A percentile compares a stretch with the other conserved stretches of the same genome.
Evolutionary conservation across 2,329 filamentous ascomycete species (phyloP).

Genomic region (Fusarium sp.): DNA sequence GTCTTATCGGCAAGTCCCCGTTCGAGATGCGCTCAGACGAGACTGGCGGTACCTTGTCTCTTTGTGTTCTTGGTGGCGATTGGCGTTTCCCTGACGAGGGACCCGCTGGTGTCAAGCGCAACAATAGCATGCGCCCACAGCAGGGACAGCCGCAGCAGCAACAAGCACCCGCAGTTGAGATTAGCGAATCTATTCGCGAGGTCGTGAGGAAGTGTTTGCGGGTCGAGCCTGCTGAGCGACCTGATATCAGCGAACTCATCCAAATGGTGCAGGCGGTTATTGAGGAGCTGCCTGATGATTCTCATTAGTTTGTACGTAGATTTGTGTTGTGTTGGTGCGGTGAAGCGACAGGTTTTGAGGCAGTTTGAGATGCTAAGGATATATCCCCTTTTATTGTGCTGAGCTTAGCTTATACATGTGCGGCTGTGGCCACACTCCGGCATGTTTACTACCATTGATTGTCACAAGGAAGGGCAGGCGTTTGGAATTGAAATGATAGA

Average conservation of each 20-base stretch:
- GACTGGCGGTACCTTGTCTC: constrained; percentile 91
- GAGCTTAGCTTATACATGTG: constrained; percentile 18
- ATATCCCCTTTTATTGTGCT: constrained; percentile 21
- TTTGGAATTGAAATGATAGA: constrained; percentile 46
- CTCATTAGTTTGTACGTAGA: constrained; percentile 32
- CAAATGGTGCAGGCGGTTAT: constrained; percentile 81
- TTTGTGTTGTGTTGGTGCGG: neutral
- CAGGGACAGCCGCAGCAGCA: constrained; percentile 52
- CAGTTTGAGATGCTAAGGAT: constrained; percentile 21
- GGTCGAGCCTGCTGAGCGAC: constrained; percentile 89
- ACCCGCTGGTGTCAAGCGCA: constrained; percentile 65
- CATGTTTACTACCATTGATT: constrained; percentile 20
- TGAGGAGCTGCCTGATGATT: constrained; percentile 71
- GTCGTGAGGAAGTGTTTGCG: constrained; percentile 87
- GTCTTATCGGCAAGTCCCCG: constrained; percentile 94
- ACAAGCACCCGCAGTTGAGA: constrained; percentile 60
- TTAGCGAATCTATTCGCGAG: constrained; percentile 87
- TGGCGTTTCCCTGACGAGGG: constrained; percentile 97
- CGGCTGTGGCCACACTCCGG: neutral
- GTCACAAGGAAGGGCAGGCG: constrained; percentile 41
- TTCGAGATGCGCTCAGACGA: constrained; percentile 97
- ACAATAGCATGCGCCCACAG: constrained; percentile 56
- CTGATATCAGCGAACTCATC: constrained; percentile 88
- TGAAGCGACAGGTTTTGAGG: constrained; percentile 7
- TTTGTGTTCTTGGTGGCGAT: constrained; percentile 93